phyloP scores from a whole-genome alignment of 257 asterid species.

The Pogostemon cablin region DNA sequence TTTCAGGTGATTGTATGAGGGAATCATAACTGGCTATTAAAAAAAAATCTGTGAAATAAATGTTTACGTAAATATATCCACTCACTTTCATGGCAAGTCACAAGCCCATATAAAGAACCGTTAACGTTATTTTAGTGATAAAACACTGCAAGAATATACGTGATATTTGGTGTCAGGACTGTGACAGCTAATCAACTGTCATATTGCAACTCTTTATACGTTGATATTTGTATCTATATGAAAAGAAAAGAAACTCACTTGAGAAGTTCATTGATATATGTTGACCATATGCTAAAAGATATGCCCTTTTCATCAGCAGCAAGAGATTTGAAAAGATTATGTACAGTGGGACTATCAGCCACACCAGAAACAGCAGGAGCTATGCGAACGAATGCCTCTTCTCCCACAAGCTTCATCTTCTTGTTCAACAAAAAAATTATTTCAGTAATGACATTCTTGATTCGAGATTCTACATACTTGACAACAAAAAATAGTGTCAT shows the following conservation, averaged over 20 bases:
- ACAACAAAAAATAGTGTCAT: background rate
- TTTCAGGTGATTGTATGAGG: no score
- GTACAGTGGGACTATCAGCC: slow-evolving; percentile 89
- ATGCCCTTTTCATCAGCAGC: slow-evolving; percentile 76
- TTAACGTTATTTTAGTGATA: background rate
- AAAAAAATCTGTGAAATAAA: no score
- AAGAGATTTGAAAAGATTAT: slow-evolving; percentile 91
- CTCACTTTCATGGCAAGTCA: no score
- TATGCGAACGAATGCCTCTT: slow-evolving; percentile 93
- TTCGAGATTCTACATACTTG: slow-evolving; percentile 16
- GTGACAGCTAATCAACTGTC: background rate
- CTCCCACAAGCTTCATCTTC: slow-evolving; percentile 78
- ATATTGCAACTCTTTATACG: background rate
- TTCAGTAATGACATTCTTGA: slow-evolving; percentile 16
- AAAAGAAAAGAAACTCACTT: slow-evolving; percentile 58
- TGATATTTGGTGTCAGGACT: background rate
- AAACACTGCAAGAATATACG: background rate
- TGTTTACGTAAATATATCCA: no score
- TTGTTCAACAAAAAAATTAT: slow-evolving; percentile 34
- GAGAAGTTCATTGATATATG: slow-evolving; percentile 79
- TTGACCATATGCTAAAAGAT: slow-evolving; percentile 73
- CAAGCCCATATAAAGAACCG: no score
- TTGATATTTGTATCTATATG: slow-evolving; percentile 2
- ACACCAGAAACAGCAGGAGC: slow-evolving; percentile 96
- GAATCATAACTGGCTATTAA: no score